Evolutionary conservation across 2,329 filamentous ascomycete species (phyloP), one percentile per base, ranked within the genome.

Genomic region (Neofusicoccum ribis): DNA sequence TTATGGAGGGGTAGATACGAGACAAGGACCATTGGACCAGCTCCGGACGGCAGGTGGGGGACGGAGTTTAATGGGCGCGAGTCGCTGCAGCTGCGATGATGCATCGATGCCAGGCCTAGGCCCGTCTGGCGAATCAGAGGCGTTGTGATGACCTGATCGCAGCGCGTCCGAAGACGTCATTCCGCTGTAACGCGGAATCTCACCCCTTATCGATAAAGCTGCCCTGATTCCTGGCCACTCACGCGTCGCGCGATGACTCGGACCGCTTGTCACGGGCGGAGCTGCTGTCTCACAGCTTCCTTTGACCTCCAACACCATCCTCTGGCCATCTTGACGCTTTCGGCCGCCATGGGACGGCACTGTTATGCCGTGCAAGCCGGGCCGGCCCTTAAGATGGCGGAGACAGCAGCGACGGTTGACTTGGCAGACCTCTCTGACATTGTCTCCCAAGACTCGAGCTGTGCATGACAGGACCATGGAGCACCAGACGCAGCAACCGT

Each of bases 131-230:
- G 49, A 63, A 63, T 63, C 61, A 63, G 61, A 43, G 61, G 27
- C 61, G 7, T 12, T 36, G 15, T 54, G 61, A 63, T 63, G 49
- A 63, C 61, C 49, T 63, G 61, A 63, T 54, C 47, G n/a, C 58
- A 36, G 46, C 34, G 44, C 58, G 34, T 31, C 11, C 17, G 11
- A 54, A 36, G 49, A 63, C 61, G 59, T 62, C 59, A 62, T 51
- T 43, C n/a, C 59, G 39, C 39, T 31, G 50, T 43, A 46, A 27
- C n/a, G 20, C 39, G 54, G 54, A 23, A 44, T 31, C 20, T 3
- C 12, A 12, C 27, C 5, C 15, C 60, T 63, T 51, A 63, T 63
- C 60, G 60, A 63, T 63, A 63, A 63, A 63, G 60, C 60, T 62
- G 23, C 12, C 36, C 17, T 34, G 31, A 51, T n/a, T 47, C 56